Evolutionary conservation across 164 flowering plant genomes (phyloP).

Genomic region (Berberis thunbergii): DNA sequence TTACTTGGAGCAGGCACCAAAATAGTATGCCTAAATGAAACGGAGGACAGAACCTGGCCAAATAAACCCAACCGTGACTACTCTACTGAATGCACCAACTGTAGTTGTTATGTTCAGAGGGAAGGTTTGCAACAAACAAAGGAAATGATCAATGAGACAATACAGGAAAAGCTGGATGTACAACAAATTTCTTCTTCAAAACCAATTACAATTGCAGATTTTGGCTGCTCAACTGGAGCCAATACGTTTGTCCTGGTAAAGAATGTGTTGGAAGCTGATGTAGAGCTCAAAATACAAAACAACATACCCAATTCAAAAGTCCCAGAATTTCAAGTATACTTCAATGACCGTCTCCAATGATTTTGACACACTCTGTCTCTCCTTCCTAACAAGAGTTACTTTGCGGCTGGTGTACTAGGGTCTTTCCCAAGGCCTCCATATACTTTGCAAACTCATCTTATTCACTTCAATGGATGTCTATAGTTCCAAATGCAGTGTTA

Average conservation of each 20-base stretch:
- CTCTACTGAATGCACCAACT: background rate
- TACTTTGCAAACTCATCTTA: slow-evolving; percentile 20
- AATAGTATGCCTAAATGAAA: too few species aligned
- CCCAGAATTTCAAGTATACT: slow-evolving; percentile 21
- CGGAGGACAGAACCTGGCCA: too few species aligned
- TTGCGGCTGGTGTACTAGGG: slow-evolving; percentile 17
- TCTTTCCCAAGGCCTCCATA: slow-evolving; percentile 21
- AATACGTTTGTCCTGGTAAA: slow-evolving; percentile 15
- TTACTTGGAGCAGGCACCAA: too few species aligned
- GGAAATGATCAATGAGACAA: slow-evolving; percentile 5
- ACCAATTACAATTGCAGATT: slow-evolving; percentile 14
- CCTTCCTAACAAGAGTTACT: slow-evolving; percentile 12
- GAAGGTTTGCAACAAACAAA: slow-evolving; percentile 5
- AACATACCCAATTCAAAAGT: background rate
- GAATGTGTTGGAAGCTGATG: slow-evolving; percentile 15
- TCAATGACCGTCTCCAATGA: slow-evolving; percentile 23
- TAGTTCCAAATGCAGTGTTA: slow-evolving; percentile 13
- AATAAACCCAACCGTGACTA: too few species aligned
- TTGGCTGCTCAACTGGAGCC: slow-evolving; percentile 24
- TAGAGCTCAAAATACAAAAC: slow-evolving; percentile 8
- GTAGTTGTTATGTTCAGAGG: slow-evolving; percentile 4
- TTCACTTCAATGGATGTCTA: slow-evolving; percentile 25
- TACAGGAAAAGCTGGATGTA: slow-evolving; percentile 6
- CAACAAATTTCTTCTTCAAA: background rate
- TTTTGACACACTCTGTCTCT: slow-evolving; percentile 23